Base-by-base conservation (phyloP, 23 red algal species). In the Gracilaria domingensis region DNA sequence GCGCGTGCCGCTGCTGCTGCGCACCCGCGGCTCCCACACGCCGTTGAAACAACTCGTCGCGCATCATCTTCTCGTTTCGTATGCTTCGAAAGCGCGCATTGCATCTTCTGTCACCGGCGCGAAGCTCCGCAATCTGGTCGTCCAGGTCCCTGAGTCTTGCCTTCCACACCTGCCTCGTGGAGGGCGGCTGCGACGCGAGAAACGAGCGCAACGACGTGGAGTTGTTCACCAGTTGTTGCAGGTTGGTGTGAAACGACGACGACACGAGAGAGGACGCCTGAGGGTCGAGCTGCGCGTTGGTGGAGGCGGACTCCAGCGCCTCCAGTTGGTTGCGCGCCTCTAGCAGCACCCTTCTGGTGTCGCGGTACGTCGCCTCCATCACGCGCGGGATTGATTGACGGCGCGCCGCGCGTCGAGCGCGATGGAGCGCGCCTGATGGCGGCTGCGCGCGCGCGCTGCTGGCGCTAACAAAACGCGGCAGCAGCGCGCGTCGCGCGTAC, bases 1-100 rank as follows among this genome's bases (percentile, higher is more conserved):
- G n/a, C 20, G 24, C 1, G 7, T 70, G 65, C 65, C 16, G 24
- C 35, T 28, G 23, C 65, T 70, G 65, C 35, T 35, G 25, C 65
- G 7, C 18, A 5, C 39, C 53, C 24, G 3, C 67, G 34, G 42
- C 87, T 1, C 75, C 87, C 0, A 16, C 87, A 17, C 79, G 80
- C 28, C 89, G 79, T 42, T 74, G 80, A 70, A 93, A 75, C 69
- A 93, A 51, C 28, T 93, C 89, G 20, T 83, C 89, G 0, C 89
- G 14, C 89, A 93, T 85, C 14, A 21, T 28, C 0, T 50, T 3
- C 8, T 84, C 89, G 17, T 32, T 40, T 9, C 55, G 50, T 57
- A 83, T 83, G 70, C 12, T 33, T 1, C 79, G 57, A 21, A 84
- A 53, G 0, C 80, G 89, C 18, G 80, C 67, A 29, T 50, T 56